Evolutionary conservation across 2,329 filamentous ascomycete genomes (phyloP).

Genomic region (Exophiala xenobiotica): DNA sequence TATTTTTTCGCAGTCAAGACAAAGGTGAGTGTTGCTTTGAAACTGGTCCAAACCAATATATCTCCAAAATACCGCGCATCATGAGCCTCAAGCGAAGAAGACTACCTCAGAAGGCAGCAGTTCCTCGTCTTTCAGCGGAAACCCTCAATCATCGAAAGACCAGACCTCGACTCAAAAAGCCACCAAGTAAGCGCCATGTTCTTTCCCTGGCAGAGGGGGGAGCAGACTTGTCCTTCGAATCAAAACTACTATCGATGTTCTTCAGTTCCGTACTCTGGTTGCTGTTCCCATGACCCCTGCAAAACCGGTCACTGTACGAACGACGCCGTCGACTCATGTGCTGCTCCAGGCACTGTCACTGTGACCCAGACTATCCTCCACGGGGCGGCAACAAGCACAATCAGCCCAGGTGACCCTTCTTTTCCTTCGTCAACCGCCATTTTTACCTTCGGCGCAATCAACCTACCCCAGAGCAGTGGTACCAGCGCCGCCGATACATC

Average conservation of each 20-base stretch:
- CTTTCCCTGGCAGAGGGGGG: constrained; percentile 5
- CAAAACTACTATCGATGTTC: no score
- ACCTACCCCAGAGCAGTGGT: not conserved
- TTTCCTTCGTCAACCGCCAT: not conserved
- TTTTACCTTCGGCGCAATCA: not conserved
- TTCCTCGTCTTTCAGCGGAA: not conserved
- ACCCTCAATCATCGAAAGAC: no score
- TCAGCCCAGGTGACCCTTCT: constrained; percentile 1
- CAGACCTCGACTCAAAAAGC: not conserved
- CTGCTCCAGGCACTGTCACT: constrained; percentile 12
- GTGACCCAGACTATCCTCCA: constrained; percentile 22
- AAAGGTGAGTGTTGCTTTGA: constrained; percentile 3
- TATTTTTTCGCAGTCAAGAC: not conserved
- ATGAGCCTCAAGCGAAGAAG: no score
- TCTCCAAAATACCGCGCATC: not conserved
- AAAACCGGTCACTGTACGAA: no score
- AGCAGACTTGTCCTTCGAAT: no score
- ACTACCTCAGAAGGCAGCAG: no score
- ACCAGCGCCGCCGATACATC: not conserved
- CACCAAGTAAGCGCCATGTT: constrained; percentile 13
- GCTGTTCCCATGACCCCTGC: no score
- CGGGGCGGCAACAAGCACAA: constrained; percentile 18
- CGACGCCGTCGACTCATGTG: no score
- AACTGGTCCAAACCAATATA: not conserved
- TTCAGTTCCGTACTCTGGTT: no score